Evolutionary conservation across 2,329 filamentous ascomycete species (phyloP), one percentile per base, ranked within the genome.

Genomic region (Huntiella bhutanensis): DNA sequence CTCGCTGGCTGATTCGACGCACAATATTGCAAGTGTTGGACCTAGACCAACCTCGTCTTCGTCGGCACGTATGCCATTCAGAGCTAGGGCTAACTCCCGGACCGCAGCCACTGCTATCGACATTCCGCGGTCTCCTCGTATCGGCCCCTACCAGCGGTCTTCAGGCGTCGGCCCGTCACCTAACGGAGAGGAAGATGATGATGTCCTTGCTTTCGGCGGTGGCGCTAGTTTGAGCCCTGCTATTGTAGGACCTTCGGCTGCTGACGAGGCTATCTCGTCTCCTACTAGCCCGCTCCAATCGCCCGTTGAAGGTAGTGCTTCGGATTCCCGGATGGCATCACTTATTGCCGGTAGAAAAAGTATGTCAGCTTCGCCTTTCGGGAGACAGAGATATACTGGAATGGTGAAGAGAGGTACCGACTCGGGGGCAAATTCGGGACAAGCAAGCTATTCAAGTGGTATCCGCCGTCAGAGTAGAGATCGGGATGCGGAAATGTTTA

Each of bases 111-210:
- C 42, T 73, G 79, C 79, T 1, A 84, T 84, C 46, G 77, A 82
- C 52, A 85, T 85, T 37, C 80, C 80, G 0, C 66, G 78, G 1
- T 84, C 80, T 0, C 81, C 81, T 3, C 69, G 79, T 43, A 65
- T 73, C 28, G 66, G 64, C 28, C 65, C 65, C 3, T 67, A 72
- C 51, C 67, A 66, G 40, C 66, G 80, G 45, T 75, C 79, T 3
- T 76, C 80, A 52, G 70, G 75, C 15, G 69, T 77, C 2, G 77
- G 77, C 4, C 73, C 77, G 5, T 61, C 65, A 0, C 8, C 34
- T 33, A 33, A 11, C 13, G 41, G 6, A 13, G 77, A 80, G 19
- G 48, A 36, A 32, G 70, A 77, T 17, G 69, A 78, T 2, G 61
- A 65, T 0, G 78, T 81, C 32, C 60, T 71, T 5, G 70, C 75